Evolutionary conservation across 1,284 basidiomycete genomes (phyloP), one percentile per base, ranked within the genome.

Genomic region (Cystobasidium sp.): DNA sequence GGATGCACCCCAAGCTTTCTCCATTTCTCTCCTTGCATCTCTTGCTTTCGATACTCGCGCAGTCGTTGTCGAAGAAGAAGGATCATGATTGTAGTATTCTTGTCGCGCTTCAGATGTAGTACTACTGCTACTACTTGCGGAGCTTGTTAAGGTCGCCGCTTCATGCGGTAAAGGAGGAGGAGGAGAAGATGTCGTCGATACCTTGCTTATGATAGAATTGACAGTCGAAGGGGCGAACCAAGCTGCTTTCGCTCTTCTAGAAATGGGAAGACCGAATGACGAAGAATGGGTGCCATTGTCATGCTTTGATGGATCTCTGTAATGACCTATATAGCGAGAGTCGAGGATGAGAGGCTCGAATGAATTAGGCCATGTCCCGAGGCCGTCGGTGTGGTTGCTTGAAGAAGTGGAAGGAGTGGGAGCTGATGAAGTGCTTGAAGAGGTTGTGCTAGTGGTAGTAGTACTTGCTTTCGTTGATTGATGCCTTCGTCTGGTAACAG

Each of bases 221-320:
- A 66, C 64, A 22, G 47, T 66, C 6, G 64, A 66, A 20, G 64
- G 64, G 7, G 64, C 51, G 43, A 66, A 66, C 64, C 64, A 66
- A 4, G 64, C 47, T 39, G 47, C 64, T 53, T 49, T 66, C 9
- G 31, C 64, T 39, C 64, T 37, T n/a, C 37, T 51, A 9, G 49
- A 39, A 8, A 39, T 20, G 10, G 64, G 49, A 41, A 66, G 64
- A 8, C n/a, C 20, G 41, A 52, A 46, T 16, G 43, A 14, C 1
- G 31, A 31, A 31, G 31, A 31, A 31, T 31, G 31, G 31, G 31
- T 31, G 31, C 31, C 31, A 31, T 31, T 31, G 37, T 71, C 69
- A 51, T 71, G 69, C 69, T 55, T 65, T 51, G 71, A 65, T 51
- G 74, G 53, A 44, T 76, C 58, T 62, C 58, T 51, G 64, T 68